Evolutionary conservation across 805 yeast genomes (phyloP), one percentile per base, ranked within the genome.

Genomic region (Yarrowia osloensis): DNA sequence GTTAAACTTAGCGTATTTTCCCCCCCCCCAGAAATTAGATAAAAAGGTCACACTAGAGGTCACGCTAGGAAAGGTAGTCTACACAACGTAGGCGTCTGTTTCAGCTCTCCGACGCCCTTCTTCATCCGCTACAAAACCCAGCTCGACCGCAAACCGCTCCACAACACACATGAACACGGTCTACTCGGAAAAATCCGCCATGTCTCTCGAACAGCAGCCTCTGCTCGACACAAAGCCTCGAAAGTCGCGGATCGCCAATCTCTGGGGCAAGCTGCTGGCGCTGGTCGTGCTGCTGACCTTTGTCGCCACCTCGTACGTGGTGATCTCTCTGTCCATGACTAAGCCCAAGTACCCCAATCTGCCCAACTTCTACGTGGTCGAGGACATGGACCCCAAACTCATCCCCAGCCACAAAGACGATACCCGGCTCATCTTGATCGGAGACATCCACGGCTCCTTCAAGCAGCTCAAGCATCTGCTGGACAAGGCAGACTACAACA

Each of bases 361-460:
- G 63, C 63, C 63, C 26, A 46, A 61, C 54, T 61, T 61, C 7
- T 31, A 44, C 21, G 54, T 61, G 42, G 66, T 61, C 54, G 22
- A 61, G 29, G 42, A 31, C 6, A 46, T 61, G 66, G 54, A 61
- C 40, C 31, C 31, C 21, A 24, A 22, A 22, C 40, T 61, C 33
- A 22, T 61, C 68, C 74, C 50, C 33, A 52, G 37, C 46, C 66
- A 63, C 63, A 31, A 67, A 12, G 54, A 62, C n/a, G 68, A 67
- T 7, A 65, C 73, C 44, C 80, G 96, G 68, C 73, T 89, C 17
- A 81, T 94, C 4, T 74, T 91, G 55, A 81, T 93, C 28, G 98
- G 98, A 4, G 98, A 93, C 75, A 85, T 93, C 24, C 98, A 93
- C 77, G 98, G 97, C 1, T 86, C 87, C 71, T 85, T 81, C 71